These are phyloP conservation scores for Cryphonectria parasitica DNA, from an alignment of 2,329 filamentous ascomycete genomes.

Conservation along the genomic window DNA sequence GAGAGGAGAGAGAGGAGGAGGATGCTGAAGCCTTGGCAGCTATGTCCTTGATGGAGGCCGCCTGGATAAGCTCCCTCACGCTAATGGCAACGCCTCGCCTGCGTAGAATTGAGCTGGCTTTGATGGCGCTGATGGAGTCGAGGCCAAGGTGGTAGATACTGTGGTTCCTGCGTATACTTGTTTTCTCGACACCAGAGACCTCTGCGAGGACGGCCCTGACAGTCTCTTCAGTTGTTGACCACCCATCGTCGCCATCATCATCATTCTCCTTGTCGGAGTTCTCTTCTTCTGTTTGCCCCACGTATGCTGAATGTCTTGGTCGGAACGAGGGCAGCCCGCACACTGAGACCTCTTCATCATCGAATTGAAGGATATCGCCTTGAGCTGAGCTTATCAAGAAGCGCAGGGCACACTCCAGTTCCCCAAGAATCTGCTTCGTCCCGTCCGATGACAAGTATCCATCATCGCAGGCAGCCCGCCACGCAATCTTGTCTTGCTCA, in stretches of 20 bases:
- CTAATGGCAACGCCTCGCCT: slow-evolving; percentile 64
- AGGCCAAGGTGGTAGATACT: slow-evolving; percentile 84
- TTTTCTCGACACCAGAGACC: slow-evolving; percentile 63
- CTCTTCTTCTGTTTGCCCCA: slow-evolving; percentile 5
- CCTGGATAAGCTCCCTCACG: slow-evolving; percentile 72
- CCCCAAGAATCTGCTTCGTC: slow-evolving; percentile 55
- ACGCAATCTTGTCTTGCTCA: slow-evolving; percentile 57
- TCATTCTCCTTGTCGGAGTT: slow-evolving; percentile 18
- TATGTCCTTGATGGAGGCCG: slow-evolving; percentile 69
- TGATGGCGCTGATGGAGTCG: slow-evolving; percentile 91
- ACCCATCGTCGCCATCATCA: slow-evolving; percentile 32
- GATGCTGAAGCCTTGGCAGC: slow-evolving; percentile 1
- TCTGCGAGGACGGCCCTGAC: slow-evolving; percentile 55
- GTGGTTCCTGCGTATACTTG: slow-evolving; percentile 61
- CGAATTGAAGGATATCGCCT: slow-evolving; percentile 58
- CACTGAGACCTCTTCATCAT: slow-evolving; percentile 58
- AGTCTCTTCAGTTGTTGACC: slow-evolving; percentile 40
- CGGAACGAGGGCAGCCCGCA: slow-evolving; percentile 62
- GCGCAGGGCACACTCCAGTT: slow-evolving; percentile 62
- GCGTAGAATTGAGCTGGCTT: slow-evolving; percentile 72
- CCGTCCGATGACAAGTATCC: slow-evolving; percentile 52
- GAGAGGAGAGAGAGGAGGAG: neutral
- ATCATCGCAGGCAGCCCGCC: slow-evolving; percentile 73
- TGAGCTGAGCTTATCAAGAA: slow-evolving; percentile 57
- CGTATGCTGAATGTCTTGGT: slow-evolving; percentile 14